Base-by-base conservation (phyloP, 148 eudicot species). In the Rheum nobile region DNA sequence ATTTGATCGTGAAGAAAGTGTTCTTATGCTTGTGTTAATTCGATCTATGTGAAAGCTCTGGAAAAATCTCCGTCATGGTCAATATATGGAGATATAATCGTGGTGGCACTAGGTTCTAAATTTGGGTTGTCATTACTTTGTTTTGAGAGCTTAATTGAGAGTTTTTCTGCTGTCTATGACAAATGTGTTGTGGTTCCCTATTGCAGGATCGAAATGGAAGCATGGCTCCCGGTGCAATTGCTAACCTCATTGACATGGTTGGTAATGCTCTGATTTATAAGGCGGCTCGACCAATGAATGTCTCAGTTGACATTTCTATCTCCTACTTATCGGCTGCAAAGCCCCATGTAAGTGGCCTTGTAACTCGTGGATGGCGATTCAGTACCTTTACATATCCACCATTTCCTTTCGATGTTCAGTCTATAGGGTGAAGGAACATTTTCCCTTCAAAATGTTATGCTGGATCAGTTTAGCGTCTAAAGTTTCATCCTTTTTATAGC, bases 221-320 rank as follows among this genome's bases (percentile, higher is more conserved):
- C 41, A 61, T 92, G 80, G 80, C 82, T 8, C 14, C 72, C 2
- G 97, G 97, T 72, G 97, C 93, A 31, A 88, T 92, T 28, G 90
- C 96, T 7, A 86, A 84, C 77, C 80, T 92, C 57, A 83, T 92
- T 48, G 97, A 92, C 75, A 87, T 87, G 71, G 81, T 85, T 44
- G 96, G 97, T 19, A 85, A 80, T 77, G 87, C 86, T 3, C 69
- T 84, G 82, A 78, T 92, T 48, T 78, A 88, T 50, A 77, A 75
- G 67, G 79, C 74, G 39, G 85, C 81, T 22, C 84, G 72, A 3
- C 86, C 88, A 24, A 90, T 88, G 96, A 87, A 80, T 80, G 98
- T 92, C 2, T 90, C 98, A 0, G 79, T 90, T 24, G 86, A 80
- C 78, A 90, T 92, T 92, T 87, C 93, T 26, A 87, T 92, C 67